Evolutionary conservation across 345 rosid species (phyloP), one percentile per base, ranked within the genome.

Genomic region (Syzygium oleosum): DNA sequence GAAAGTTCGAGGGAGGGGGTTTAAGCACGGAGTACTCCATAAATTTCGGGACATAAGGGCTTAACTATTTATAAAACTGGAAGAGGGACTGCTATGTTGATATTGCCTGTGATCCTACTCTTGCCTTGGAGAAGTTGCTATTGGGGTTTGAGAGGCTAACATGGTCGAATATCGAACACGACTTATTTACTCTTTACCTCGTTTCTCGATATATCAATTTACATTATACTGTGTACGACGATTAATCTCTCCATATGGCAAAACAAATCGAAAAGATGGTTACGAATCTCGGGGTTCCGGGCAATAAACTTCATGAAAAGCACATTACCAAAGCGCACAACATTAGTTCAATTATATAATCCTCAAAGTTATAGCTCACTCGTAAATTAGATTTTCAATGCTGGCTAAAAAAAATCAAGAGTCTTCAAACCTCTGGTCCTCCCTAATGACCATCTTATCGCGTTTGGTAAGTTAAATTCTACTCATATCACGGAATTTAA

Each of bases 251-350:
- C 10, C 22, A 68, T 19, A 68, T 9, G 10, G 25, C 21, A 68
- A 34, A 68, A 68, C 46, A 34, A 68, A 34, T 68, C 0, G 2
- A 34, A 17, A 34, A 5, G 6, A 59, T 59, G 16, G 65, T 2
- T 12, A 27, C 7, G 5, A 3, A 59, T 59, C 65, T 59, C 31
- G 11, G 27, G 27, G 31, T 6, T 27, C 16, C 2, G 2, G 46
- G 1, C 80, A 19, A 68, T 1, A 1, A 68, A 41, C 5, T 68
- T 68, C 80, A 9, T 5, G 46, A 9, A 68, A 9, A 9, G 6
- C 46, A 15, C 13, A 5, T 68, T 9, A 9, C 46, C 7, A 17
- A 68, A 10, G 46, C 0, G 3, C 11, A 2, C 80, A 0, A 9
- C 25, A 4, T 21, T 68, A 34, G 22, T 34, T 68, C 23, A 19